These are phyloP conservation scores for Colletotrichum sansevieriae DNA, from an alignment of 2,329 filamentous ascomycete species.

Conservation along the genomic window DNA sequence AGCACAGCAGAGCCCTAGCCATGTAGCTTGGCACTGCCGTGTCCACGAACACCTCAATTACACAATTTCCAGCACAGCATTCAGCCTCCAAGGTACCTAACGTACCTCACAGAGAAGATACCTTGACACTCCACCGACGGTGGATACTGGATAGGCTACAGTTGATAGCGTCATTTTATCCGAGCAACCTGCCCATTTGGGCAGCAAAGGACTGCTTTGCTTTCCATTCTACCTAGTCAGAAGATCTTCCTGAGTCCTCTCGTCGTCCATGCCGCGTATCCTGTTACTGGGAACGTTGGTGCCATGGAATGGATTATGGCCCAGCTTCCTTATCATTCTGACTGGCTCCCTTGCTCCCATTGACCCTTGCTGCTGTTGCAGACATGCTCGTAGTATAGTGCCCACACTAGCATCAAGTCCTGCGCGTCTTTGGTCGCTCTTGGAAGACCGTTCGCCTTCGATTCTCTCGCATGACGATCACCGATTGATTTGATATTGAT, in stretches of 20 bases:
- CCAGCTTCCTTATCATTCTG: conserved; percentile 15
- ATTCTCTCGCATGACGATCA: conserved; percentile 26
- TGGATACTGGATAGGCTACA: neutral
- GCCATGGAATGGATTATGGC: neutral
- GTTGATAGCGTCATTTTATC: no score
- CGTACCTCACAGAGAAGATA: no score
- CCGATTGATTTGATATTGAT: conserved; percentile 30
- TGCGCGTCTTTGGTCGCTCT: neutral
- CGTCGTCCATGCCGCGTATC: conserved; percentile 18
- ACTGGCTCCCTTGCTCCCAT: neutral
- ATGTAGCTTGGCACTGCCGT: conserved; percentile 14
- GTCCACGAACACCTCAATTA: neutral
- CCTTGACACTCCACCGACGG: conserved; percentile 9
- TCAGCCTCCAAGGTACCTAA: conserved; percentile 12
- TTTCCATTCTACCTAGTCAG: neutral
- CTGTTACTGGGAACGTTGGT: conserved; percentile 5
- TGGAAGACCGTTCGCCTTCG: conserved; percentile 15
- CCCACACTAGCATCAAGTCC: conserved; percentile 9
- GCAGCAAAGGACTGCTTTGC: no score
- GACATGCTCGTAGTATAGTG: neutral
- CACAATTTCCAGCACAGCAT: neutral
- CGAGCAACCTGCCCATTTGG: no score
- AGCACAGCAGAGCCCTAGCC: no score
- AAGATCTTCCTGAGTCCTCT: neutral
- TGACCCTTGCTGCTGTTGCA: conserved; percentile 1